Conservation (phyloP, 2,329 filamentous ascomycete species). For the Beauveria australis region DNA sequence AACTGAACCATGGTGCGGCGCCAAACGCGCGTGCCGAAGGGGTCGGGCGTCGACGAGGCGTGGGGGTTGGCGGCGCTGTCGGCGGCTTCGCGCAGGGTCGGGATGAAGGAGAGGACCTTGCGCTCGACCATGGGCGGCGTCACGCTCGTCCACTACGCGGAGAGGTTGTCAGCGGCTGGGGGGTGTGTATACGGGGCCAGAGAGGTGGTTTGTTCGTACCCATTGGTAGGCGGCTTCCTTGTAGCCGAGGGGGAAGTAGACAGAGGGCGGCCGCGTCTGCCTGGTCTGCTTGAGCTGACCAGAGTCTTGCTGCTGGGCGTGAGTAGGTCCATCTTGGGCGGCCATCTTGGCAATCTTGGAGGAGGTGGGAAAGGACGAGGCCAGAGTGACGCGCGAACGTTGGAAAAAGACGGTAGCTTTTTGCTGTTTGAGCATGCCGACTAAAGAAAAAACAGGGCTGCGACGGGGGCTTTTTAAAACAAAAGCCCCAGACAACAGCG, state of each 20-base stretch:
- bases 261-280: constrained; percentile 22
- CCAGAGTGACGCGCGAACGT: constrained; percentile 31
- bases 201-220: constrained; percentile 37
- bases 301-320: constrained; percentile 15
- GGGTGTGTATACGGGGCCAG: neutral
- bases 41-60: constrained; percentile 52
- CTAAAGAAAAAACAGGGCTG: constrained; percentile 12
- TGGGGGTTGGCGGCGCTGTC: constrained; percentile 47
- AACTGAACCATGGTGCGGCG: constrained; percentile 76
- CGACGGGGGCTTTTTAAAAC: constrained; percentile 15
- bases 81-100: constrained; percentile 70
- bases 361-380: constrained; percentile 18
- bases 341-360: constrained; percentile 25
- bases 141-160: constrained; percentile 68
- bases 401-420: constrained; percentile 30
- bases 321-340: constrained; percentile 22
- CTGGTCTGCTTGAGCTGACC: constrained; percentile 20
- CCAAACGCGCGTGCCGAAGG: constrained; percentile 80
- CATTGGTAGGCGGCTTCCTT: constrained; percentile 89
- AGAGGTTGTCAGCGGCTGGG: constrained; percentile 8
- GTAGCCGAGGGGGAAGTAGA: constrained; percentile 78
- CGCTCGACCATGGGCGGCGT: constrained; percentile 79
- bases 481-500: constrained; percentile 17
- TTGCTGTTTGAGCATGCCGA: constrained; percentile 39
- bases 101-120: constrained; percentile 77